These are phyloP conservation scores for Strombidium stylifer DNA, from an alignment of 73 alveolate genomes.

Conservation along the genomic window DNA sequence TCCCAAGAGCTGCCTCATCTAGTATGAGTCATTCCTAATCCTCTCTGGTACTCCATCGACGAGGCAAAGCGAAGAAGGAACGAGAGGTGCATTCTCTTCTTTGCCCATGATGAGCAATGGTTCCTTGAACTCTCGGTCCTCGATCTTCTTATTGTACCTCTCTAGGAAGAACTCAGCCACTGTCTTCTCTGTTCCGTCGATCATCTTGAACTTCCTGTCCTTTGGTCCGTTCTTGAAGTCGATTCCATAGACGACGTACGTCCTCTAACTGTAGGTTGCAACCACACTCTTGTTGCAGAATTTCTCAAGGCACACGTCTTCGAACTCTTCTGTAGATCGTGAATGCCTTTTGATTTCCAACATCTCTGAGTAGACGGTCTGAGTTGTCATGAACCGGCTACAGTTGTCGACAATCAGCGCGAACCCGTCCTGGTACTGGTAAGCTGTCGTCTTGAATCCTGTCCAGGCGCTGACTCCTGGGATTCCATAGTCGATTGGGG, in stretches of 20 bases:
- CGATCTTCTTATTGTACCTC: constrained; percentile 41
- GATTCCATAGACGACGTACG: constrained; percentile 34
- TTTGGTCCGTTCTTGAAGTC: constrained; percentile 29
- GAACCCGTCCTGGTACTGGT: constrained; percentile 34
- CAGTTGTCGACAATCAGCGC: constrained; percentile 23
- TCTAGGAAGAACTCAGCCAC: constrained; percentile 37
- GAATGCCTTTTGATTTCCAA: no score
- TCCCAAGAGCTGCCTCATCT: constrained; percentile 39
- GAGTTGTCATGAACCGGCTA: constrained; percentile 37
- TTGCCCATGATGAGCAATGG: constrained; percentile 37
- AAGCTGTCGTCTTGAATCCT: constrained; percentile 45
- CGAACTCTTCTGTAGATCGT: no score
- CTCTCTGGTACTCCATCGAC: constrained; percentile 45
- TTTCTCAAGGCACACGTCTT: constrained; percentile 21
- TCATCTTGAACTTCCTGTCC: constrained; percentile 21
- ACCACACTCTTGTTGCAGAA: constrained; percentile 25
- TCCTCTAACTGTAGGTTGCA: constrained; percentile 34
- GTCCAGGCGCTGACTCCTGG: no score
- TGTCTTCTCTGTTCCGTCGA: constrained; percentile 22
- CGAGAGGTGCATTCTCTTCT: constrained; percentile 26
- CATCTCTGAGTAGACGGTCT: constrained; percentile 24
- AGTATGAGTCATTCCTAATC: constrained; percentile 20
- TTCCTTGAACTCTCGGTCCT: constrained; percentile 40
- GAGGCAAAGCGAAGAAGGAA: constrained; percentile 51
- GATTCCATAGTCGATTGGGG: no score